Evolutionary conservation across 805 yeast genomes (phyloP).

Genomic region (Saccharomycopsis sp.): DNA sequence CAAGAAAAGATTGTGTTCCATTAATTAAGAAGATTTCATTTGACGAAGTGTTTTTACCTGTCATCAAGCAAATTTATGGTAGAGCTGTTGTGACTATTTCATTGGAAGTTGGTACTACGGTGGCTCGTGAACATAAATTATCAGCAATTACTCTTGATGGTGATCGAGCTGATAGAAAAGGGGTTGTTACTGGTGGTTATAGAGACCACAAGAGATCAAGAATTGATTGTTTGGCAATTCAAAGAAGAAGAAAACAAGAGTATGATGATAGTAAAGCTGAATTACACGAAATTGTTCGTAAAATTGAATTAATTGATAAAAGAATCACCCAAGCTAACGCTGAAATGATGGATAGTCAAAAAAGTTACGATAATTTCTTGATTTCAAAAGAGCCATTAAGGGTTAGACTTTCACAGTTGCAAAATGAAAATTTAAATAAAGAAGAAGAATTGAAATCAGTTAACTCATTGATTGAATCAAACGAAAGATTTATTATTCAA

Average conservation of each 20-base stretch:
- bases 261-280: constrained; percentile 35
- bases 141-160: constrained; percentile 89
- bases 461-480: constrained; percentile 31
- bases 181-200: constrained; percentile 85
- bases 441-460: constrained; percentile 38
- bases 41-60: constrained; percentile 50
- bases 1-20: constrained; percentile 59
- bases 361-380: constrained; percentile 37
- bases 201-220: constrained; percentile 63
- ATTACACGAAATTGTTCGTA: constrained; percentile 32
- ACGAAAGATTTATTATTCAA: constrained; percentile 30
- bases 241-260: constrained; percentile 46
- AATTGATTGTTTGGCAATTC: constrained; percentile 57
- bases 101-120: constrained; percentile 58
- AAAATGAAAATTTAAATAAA: constrained; percentile 35
- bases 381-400: constrained; percentile 38
- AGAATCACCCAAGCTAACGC: constrained; percentile 45
- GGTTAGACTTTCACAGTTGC: constrained; percentile 35
- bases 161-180: constrained; percentile 77
- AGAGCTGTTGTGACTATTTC: constrained; percentile 70
- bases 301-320: constrained; percentile 41
- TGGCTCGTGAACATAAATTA: constrained; percentile 53
- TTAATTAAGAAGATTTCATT: constrained; percentile 66
- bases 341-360: constrained; percentile 30
- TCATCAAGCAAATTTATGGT: constrained; percentile 76